These are phyloP conservation scores for Mycena galericulata DNA, from an alignment of 768 basidiomycete species.

Conservation along the genomic window DNA sequence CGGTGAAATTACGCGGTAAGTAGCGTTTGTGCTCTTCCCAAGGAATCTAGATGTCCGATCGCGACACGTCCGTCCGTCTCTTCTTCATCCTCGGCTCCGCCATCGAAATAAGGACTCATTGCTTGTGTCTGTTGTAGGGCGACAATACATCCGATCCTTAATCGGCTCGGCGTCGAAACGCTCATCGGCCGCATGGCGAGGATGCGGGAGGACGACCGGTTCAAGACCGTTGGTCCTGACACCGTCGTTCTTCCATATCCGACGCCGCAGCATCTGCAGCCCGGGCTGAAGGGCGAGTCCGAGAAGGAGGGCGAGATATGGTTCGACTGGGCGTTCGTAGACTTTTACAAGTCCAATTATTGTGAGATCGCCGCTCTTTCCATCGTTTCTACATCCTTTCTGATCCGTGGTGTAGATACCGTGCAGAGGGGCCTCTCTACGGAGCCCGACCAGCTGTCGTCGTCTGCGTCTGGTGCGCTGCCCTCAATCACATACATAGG, in stretches of 20 bases:
- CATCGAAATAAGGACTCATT: conserved; percentile 8
- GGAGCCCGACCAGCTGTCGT: conserved; percentile 73
- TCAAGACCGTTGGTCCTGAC: conserved; percentile 91
- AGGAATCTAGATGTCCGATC: background rate
- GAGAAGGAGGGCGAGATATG: conserved; percentile 88
- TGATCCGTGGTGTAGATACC: conserved; percentile 61
- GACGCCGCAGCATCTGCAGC: conserved; percentile 45
- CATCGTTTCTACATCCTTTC: conserved; percentile 1
- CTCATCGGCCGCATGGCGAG: conserved; percentile 89
- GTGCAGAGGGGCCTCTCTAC: conserved; percentile 78
- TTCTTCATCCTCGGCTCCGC: conserved; percentile 14
- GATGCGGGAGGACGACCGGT: conserved; percentile 91
- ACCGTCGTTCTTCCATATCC: conserved; percentile 75
- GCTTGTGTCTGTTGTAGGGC: conserved; percentile 56
- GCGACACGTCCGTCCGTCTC: conserved; percentile 1
- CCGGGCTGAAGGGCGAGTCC: conserved; percentile 49
- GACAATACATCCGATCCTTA: conserved; percentile 90
- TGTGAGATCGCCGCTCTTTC: conserved; percentile 63
- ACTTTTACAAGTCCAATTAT: conserved; percentile 99
- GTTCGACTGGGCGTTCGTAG: conserved; percentile 98
- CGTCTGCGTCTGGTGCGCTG: conserved; percentile 65
- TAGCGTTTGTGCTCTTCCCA: background rate
- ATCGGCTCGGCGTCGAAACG: conserved; percentile 90
- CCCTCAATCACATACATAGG: background rate
- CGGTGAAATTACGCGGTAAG: conserved; percentile 93